Base-by-base conservation (phyloP, 2,329 filamentous ascomycete species). In the Ophiostoma montium region DNA sequence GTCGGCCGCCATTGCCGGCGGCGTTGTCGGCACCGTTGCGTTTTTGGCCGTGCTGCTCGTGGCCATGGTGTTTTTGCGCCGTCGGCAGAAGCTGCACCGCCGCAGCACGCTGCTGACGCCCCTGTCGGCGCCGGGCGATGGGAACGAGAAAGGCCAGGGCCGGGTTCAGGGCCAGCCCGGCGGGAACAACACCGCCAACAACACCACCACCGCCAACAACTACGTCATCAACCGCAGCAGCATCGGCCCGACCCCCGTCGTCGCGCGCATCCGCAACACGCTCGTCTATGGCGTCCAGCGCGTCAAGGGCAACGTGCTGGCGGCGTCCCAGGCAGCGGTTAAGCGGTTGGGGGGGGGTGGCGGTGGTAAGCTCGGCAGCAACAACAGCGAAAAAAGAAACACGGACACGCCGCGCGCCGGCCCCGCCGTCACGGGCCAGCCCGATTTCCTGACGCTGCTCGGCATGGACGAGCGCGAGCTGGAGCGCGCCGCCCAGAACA, bases 91-190 rank as follows among this genome's bases (percentile, higher is more conserved):
- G 42, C 63, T 64, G 55, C 67, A 64, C 56, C 66, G 70, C 35
- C 66, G 68, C 50, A 73, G 67, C 59, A 71, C 70, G 1, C 62
- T 74, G 3, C 61, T 75, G 27, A 74, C 72, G 3, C 70, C 71
- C 1, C 60, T 75, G 10, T 69, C 67, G n/a, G 55, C 38, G 9
- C 27, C 45, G 1, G 33, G 47, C 19, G 48, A 36, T 32, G 51
- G 41, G 2, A 32, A 27, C 32, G 51, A 41, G 3, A 49, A 32
- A 18, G 53, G 52, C 44, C 59, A 57, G 47, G 57, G 57, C 33
- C 5, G 23, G 23, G 23, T 27, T 4, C 23, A 5, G 23, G 23
- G n/a, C n/a, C n/a, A n/a, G n/a, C 23, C 8, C 23, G 47, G 38
- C 35, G 58, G 59, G 23, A 55, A 52, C 12, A 71, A 71, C 49